Percentiles rank a stretch among this genome's conserved stretches.
These are phyloP conservation scores for Lecanicillium sp. DNA, from an alignment of 2,329 filamentous ascomycete species.

Conservation along the genomic window DNA sequence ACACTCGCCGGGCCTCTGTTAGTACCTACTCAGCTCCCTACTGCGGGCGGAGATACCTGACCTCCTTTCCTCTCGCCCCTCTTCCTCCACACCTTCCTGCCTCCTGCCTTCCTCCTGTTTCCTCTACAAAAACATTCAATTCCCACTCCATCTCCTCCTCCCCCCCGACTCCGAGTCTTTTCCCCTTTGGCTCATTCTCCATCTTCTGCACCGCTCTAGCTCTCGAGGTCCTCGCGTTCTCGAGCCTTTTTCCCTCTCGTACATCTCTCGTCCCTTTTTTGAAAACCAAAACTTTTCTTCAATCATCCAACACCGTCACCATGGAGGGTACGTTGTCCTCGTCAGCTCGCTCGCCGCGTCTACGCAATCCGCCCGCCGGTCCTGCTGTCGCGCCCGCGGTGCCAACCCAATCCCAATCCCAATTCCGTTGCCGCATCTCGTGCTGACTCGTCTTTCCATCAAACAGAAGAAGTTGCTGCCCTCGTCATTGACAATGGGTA, in stretches of 20 bases:
- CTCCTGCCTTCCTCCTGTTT: slow-evolving; percentile 7
- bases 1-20: too few relatives aligned
- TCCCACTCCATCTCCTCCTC: slow-evolving; percentile 12
- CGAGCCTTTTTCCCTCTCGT: slow-evolving; percentile 19
- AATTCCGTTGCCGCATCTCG: slow-evolving; percentile 13
- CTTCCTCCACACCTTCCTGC: slow-evolving; percentile 14
- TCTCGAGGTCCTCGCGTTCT: slow-evolving; percentile 19
- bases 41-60: slow-evolving; percentile 10
- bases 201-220: slow-evolving; percentile 13
- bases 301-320: slow-evolving; percentile 40
- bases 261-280: slow-evolving; percentile 16
- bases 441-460: slow-evolving; percentile 39
- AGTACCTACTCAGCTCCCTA: too few relatives aligned
- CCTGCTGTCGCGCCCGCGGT: slow-evolving; percentile 16
- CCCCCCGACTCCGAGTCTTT: slow-evolving; percentile 11
- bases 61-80: slow-evolving; percentile 14
- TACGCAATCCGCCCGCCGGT: slow-evolving; percentile 19
- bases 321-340: slow-evolving; percentile 47
- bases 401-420: too few relatives aligned
- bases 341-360: slow-evolving; percentile 24
- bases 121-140: slow-evolving; percentile 15
- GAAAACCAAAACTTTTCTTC: too few relatives aligned
- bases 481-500: slow-evolving; percentile 99
- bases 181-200: slow-evolving; percentile 16
- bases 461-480: slow-evolving; percentile 96